These are phyloP conservation scores for Asterochloris erici DNA, from an alignment of 139 green algal genomes.

Conservation along the genomic window DNA sequence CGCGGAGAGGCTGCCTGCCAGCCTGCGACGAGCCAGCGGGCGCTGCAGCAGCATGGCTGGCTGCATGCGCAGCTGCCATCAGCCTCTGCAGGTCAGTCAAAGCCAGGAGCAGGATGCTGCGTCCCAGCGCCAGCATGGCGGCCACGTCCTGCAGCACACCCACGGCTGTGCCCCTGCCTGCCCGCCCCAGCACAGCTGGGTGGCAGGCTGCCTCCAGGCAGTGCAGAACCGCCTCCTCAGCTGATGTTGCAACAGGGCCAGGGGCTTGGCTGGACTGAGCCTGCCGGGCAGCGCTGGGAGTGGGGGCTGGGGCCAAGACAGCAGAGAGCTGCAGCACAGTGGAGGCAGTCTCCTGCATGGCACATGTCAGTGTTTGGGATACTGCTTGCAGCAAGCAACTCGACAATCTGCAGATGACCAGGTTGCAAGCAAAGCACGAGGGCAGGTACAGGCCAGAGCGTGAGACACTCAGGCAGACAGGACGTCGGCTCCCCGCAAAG, in stretches of 20 bases:
- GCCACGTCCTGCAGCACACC: conserved; percentile 42
- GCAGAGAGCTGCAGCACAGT: neutral
- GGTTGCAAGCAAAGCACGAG: neutral
- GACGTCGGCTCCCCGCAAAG: neutral
- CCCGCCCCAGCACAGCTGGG: conserved; percentile 8
- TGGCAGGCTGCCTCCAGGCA: conserved; percentile 16
- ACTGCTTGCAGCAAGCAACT: neutral
- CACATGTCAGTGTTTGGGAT: neutral
- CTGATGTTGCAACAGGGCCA: neutral
- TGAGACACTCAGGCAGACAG: neutral
- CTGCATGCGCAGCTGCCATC: conserved; percentile 21
- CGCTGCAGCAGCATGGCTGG: too few relatives aligned
- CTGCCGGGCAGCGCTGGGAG: neutral
- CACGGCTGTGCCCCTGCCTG: conserved; percentile 25
- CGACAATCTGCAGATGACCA: neutral
- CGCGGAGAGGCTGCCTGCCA: too few relatives aligned
- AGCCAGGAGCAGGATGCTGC: conserved; percentile 35
- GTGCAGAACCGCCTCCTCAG: conserved; percentile 24
- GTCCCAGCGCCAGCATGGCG: conserved; percentile 33
- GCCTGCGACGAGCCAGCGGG: too few relatives aligned
- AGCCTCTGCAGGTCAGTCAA: conserved; percentile 41
- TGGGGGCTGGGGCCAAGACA: neutral
- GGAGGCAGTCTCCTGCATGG: neutral
- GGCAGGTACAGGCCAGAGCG: neutral
- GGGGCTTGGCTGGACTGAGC: too few relatives aligned